A percentile compares a stretch with the other conserved stretches of the same genome.
These are phyloP conservation scores for Plasmodium berghei DNA, from an alignment of 169 alveolate species.

Conservation along the genomic window DNA sequence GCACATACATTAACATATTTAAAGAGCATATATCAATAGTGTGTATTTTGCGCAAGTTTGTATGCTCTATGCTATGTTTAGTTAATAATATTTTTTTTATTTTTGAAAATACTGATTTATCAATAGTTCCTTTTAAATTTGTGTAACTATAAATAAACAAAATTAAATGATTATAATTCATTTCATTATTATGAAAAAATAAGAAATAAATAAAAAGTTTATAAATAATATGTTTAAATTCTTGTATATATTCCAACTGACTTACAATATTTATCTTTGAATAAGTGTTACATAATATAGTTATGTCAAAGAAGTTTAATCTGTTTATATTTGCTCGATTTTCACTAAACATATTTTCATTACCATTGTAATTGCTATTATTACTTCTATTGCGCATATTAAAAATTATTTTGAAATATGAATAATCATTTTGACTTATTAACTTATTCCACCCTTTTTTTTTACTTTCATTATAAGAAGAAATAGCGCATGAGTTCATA, in stretches of 20 bases:
- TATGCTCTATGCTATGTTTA: neutral
- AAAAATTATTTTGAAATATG: neutral
- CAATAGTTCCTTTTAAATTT: constrained; percentile 24
- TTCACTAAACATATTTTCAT: constrained; percentile 4
- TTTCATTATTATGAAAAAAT: constrained; percentile 18
- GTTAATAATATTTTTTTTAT: constrained; percentile 17
- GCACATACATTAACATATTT: constrained; percentile 50
- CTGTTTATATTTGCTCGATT: constrained; percentile 13
- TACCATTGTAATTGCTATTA: neutral
- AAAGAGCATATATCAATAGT: constrained; percentile 39
- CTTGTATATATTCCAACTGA: constrained; percentile 16
- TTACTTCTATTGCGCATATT: too few species aligned
- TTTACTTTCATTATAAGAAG: neutral
- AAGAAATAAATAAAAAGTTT: constrained; percentile 64
- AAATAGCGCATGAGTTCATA: neutral
- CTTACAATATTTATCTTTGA: constrained; percentile 24
- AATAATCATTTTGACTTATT: neutral
- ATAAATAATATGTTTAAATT: constrained; percentile 40
- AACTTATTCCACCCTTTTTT: neutral
- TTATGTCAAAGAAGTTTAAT: constrained; percentile 41
- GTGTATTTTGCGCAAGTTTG: constrained; percentile 1
- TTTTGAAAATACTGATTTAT: constrained; percentile 39
- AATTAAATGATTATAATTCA: constrained; percentile 28
- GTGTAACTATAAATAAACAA: constrained; percentile 53
- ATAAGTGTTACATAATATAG: constrained; percentile 62